Evolutionary conservation across 1,284 basidiomycete genomes (phyloP), one percentile per base, ranked within the genome.

Genomic region (Ganoderma multipileum): DNA sequence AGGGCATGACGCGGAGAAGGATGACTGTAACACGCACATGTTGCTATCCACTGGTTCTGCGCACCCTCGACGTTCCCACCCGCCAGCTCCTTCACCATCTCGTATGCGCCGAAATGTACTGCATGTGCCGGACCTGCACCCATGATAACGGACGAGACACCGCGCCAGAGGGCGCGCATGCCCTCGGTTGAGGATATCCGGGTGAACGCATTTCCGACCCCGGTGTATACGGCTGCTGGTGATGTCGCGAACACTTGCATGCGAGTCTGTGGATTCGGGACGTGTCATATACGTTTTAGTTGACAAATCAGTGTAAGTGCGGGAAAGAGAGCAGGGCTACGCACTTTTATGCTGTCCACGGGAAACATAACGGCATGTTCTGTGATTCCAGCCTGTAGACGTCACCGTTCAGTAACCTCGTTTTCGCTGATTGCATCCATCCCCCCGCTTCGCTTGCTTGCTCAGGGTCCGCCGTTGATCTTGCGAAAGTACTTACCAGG

Each of bases 321-420:
- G 47, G 33, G 44, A 52, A 39, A 42, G 7, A 28, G 58, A 41
- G 55, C 14, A 16, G 50, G 54, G 26, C 47, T 23, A 81, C 91
- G 73, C 69, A 95, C 97, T 86, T 99, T 99, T 81, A 99, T 98
- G 76, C 95, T 96, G 83, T 99, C 98, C 72, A 99, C 86, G 3
- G 98, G 98, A 79, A 95, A 99, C 94, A 99, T 99, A 79, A 98
- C 95, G 33, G 97, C 95, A 83, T 99, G 98, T 81, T 99, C 98
- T 66, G 96, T 96, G 76, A 99, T 99, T 71, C 98, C 98, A 74
- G 98, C 97, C 95, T 97, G 79, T 5, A 68, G 57, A 55, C 68
- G 61, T 50, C 33, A 66, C 63, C 58, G 69, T 69, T 68, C 61
- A 69, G 64, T 64, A 62, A 57, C 9, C 33, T 61, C 38, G 33